Evolutionary conservation across 2,329 filamentous ascomycete genomes (phyloP).

Genomic region (Davidsoniella australis): DNA sequence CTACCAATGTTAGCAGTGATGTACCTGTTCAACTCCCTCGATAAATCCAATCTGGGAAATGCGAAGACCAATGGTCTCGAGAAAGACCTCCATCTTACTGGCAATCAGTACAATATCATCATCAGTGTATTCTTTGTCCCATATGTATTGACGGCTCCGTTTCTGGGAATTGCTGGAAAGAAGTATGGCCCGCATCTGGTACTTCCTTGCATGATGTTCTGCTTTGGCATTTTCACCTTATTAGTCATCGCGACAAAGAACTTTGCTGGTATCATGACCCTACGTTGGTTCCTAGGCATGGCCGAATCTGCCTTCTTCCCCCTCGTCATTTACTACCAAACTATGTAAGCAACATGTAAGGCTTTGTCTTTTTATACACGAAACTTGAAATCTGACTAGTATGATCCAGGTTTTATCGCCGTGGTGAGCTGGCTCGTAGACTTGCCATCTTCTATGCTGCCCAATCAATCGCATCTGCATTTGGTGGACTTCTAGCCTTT

Average conservation of each 20-base stretch:
- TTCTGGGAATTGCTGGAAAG: conserved; percentile 46
- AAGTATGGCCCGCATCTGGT: conserved; percentile 49
- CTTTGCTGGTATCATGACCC: conserved; percentile 32
- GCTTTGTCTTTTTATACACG: neutral
- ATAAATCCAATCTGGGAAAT: conserved; percentile 29
- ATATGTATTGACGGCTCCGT: conserved; percentile 52
- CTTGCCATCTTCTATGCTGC: conserved; percentile 58
- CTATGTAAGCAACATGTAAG: conserved; percentile 15
- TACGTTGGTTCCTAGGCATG: conserved; percentile 36
- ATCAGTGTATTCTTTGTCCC: conserved; percentile 61
- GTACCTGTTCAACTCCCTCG: conserved; percentile 34
- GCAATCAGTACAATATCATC: conserved; percentile 52
- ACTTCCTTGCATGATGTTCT: conserved; percentile 55
- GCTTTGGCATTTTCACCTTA: conserved; percentile 51
- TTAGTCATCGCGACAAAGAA: conserved; percentile 33
- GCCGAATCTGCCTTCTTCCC: conserved; percentile 38
- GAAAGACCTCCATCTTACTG: conserved; percentile 32
- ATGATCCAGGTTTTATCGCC: conserved; percentile 28
- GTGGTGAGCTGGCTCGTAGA: conserved; percentile 27
- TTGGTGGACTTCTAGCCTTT: conserved; percentile 30
- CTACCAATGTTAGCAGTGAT: conserved; percentile 37
- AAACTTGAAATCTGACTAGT: conserved; percentile 21
- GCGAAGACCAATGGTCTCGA: conserved; percentile 35
- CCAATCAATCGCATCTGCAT: conserved; percentile 51
- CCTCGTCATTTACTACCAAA: conserved; percentile 34